Base-by-base conservation (phyloP, 2,329 filamentous ascomycete genomes). In the Zymoseptoria passerinii region DNA sequence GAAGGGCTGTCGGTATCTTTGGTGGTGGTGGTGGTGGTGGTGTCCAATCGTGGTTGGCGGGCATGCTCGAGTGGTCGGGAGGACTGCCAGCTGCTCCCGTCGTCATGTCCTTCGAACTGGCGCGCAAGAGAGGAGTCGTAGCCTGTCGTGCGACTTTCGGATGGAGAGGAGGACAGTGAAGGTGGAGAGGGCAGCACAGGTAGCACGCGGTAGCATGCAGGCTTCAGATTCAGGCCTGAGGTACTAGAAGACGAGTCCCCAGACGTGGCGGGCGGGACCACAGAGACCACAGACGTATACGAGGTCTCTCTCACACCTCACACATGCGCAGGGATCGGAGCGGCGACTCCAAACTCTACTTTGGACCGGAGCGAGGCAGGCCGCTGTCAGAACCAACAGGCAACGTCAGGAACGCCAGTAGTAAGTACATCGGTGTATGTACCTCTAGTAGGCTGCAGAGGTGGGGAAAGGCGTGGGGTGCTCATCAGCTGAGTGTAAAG, bases 31-130 rank as follows among this genome's bases (percentile, higher is more conserved):
- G 16, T 23, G n/a, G 35, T 44, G 35, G 35, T 54, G 57, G 28
- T 55, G 49, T 58, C 52, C 58, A 60, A 51, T 48, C 61, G 56
- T 48, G 58, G 53, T 55, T 56, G 56, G 57, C 55, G 60, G 59
- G 62, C 63, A 66, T 66, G 62, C 62, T 64, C 55, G 29, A 48
- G 50, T 52, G 49, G 55, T 27, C 50, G 20, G 50, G 40, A 44
- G 48, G 50, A 35, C 54, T 54, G 19, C 20, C 27, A 48, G 19
- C 54, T 23, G 54, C 54, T 29, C 56, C 62, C 58, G 58, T 62
- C 61, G 63, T 65, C 53, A 44, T 44, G 35, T 44, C 35, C 35
- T 44, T 44, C n/a, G 35, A 16, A 44, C 35, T 16, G 35, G 35
- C 35, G 35, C 35, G n/a, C 35, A 44, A 44, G n/a, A 7, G 35